Conservation (phyloP, 2,329 filamentous ascomycete genomes). For the Zasmidium angulare region DNA sequence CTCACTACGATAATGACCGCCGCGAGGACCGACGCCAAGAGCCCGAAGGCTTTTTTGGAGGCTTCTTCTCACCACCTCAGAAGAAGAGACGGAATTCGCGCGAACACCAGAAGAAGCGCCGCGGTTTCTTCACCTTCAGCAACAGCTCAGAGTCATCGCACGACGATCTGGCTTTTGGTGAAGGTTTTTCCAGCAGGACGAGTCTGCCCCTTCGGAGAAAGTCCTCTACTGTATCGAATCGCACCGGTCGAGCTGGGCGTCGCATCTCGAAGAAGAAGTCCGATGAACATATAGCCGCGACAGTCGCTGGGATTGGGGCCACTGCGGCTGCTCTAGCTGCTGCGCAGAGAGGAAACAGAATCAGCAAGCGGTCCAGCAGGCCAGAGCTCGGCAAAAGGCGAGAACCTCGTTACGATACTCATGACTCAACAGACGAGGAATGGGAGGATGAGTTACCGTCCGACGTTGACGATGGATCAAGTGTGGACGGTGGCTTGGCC, state of each 20-base stretch:
- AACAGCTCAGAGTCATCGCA: slow-evolving; percentile 50
- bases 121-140: slow-evolving; percentile 51
- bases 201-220: slow-evolving; percentile 22
- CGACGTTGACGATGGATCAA: slow-evolving; percentile 55
- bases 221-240: slow-evolving; percentile 17
- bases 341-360: slow-evolving; percentile 36
- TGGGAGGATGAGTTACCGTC: slow-evolving; percentile 58
- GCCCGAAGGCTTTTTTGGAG: slow-evolving; percentile 27
- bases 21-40: slow-evolving; percentile 18
- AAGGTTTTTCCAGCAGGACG: slow-evolving; percentile 28
- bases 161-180: slow-evolving; percentile 48
- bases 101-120: slow-evolving; percentile 38
- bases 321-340: slow-evolving; percentile 51
- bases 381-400: slow-evolving; percentile 28
- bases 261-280: slow-evolving; percentile 38
- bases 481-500: slow-evolving; percentile 58
- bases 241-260: slow-evolving; percentile 13
- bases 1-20: slow-evolving; percentile 15
- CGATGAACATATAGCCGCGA: slow-evolving; percentile 48
- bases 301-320: slow-evolving; percentile 47
- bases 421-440: slow-evolving; percentile 51
- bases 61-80: slow-evolving; percentile 33
- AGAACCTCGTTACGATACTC: slow-evolving; percentile 22
- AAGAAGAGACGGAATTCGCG: slow-evolving; percentile 22
- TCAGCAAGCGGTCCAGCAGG: slow-evolving; percentile 27